A percentile compares a stretch with the other conserved stretches of the same genome.
These are phyloP conservation scores for Aspergillus olivimuriae DNA, from an alignment of 495 filamentous ascomycete species.

Conservation along the genomic window DNA sequence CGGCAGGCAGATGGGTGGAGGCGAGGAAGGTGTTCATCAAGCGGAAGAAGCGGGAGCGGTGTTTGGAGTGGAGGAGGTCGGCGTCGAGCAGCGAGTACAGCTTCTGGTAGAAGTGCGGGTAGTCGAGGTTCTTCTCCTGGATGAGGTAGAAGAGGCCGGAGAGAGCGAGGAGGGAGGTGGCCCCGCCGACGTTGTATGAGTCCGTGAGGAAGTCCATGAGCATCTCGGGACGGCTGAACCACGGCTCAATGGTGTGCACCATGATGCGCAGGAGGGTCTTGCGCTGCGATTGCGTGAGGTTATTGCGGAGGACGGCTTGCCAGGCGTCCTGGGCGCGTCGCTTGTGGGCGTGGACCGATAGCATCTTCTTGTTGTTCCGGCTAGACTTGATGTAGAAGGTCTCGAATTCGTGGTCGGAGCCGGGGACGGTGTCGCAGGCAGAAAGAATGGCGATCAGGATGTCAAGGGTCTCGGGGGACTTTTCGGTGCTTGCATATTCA, in stretches of 20 bases:
- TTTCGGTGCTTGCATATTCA: constrained; percentile 28
- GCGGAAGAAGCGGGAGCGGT: constrained; percentile 89
- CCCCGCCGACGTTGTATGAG: constrained; percentile 79
- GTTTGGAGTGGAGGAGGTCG: constrained; percentile 82
- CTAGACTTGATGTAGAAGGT: constrained; percentile 62
- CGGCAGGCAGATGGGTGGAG: constrained; percentile 89
- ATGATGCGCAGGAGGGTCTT: constrained; percentile 72
- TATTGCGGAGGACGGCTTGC: constrained; percentile 68
- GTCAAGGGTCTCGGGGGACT: constrained; percentile 39
- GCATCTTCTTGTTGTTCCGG: constrained; percentile 51
- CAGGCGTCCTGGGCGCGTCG: constrained; percentile 72
- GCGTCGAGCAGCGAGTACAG: constrained; percentile 86
- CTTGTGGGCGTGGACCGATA: constrained; percentile 37
- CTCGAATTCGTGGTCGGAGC: constrained; percentile 54
- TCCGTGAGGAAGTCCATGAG: constrained; percentile 98
- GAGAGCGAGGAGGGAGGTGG: constrained; percentile 77
- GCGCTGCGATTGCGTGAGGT: constrained; percentile 58
- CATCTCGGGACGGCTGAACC: constrained; percentile 77
- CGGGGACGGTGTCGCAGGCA: constrained; percentile 56
- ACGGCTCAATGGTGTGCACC: constrained; percentile 71
- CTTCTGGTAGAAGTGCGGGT: constrained; percentile 89
- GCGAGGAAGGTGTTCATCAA: constrained; percentile 84
- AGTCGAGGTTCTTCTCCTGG: constrained; percentile 87
- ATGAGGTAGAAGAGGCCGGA: constrained; percentile 96
- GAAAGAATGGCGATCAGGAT: constrained; percentile 57